Evolutionary conservation across 257 asterid genomes (phyloP).

Genomic region (Solanum ossicruentum): DNA sequence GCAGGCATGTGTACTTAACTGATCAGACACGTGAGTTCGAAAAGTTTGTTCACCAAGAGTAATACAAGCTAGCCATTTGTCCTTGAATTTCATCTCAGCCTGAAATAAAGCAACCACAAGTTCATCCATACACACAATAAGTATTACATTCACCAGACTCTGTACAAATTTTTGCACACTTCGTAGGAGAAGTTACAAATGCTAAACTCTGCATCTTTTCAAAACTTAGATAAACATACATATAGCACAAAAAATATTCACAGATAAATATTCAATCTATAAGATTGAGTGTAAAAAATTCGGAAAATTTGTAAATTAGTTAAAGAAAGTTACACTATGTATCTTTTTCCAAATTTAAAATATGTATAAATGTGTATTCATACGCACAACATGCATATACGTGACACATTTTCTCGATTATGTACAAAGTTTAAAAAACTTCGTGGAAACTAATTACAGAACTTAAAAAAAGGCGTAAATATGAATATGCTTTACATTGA

Average conservation of each 20-base stretch:
- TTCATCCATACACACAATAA: not conserved
- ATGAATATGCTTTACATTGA: not conserved
- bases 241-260: not conserved
- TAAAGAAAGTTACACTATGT: not conserved
- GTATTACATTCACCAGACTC: not conserved
- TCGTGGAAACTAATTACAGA: not conserved
- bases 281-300: not conserved
- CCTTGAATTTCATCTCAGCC: slow-evolving; percentile 97
- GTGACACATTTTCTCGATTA: not conserved
- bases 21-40: slow-evolving; percentile 63
- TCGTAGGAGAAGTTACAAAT: not conserved
- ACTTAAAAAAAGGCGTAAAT: not conserved
- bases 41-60: slow-evolving; percentile 93
- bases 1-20: slow-evolving; percentile 30
- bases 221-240: not conserved
- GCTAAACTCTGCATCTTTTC: not conserved
- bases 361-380: not conserved
- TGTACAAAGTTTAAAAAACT: not conserved
- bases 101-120: slow-evolving; percentile 13
- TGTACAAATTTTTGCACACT: not conserved
- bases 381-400: not conserved
- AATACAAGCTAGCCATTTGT: slow-evolving; percentile 89
- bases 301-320: not conserved
- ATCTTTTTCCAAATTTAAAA: not conserved
- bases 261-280: not conserved